Percentiles rank a stretch among this genome's conserved stretches.
Conservation (phyloP, 345 rosid genomes). For the Pugionium dolabratum region DNA sequence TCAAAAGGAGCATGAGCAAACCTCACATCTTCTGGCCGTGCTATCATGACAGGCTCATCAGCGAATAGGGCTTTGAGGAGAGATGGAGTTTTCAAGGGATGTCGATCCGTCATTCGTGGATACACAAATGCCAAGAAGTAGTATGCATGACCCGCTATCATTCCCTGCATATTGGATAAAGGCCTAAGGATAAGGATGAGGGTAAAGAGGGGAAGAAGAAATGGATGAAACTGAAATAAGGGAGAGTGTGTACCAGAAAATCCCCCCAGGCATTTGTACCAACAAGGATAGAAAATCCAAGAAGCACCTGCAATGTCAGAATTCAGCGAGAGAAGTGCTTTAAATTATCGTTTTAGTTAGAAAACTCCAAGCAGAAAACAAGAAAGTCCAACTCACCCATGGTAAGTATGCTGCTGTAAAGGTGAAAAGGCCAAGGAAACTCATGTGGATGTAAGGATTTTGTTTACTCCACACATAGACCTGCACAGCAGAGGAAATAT, state of each 20-base stretch:
- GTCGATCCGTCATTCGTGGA: conserved; percentile 89
- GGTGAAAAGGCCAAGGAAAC: conserved; percentile 93
- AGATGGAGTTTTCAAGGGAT: conserved; percentile 77
- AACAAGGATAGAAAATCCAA: conserved; percentile 93
- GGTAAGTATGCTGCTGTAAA: conserved; percentile 96
- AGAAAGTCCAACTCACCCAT: conserved; percentile 65
- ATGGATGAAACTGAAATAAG: not conserved
- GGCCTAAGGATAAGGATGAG: not conserved
- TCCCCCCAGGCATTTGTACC: conserved; percentile 98
- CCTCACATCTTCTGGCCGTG: conserved; percentile 73
- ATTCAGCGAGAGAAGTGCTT: not conserved
- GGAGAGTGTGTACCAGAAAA: conserved; percentile 60
- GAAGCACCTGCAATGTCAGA: conserved; percentile 61
- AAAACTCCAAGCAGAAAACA: not conserved
- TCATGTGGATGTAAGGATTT: conserved; percentile 97
- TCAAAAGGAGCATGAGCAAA: conserved; percentile 78
- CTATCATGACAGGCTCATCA: conserved; percentile 79
- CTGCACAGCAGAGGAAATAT: conserved; percentile 37
- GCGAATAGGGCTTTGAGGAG: conserved; percentile 84
- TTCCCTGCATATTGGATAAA: conserved; percentile 61
- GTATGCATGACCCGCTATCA: conserved; percentile 97
- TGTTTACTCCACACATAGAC: conserved; percentile 99
- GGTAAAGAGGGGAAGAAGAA: not conserved
- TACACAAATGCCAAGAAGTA: conserved; percentile 95
- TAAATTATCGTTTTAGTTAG: not conserved